Conservation (phyloP, 768 basidiomycete genomes). For the Erythrobasidium yunnanense region DNA sequence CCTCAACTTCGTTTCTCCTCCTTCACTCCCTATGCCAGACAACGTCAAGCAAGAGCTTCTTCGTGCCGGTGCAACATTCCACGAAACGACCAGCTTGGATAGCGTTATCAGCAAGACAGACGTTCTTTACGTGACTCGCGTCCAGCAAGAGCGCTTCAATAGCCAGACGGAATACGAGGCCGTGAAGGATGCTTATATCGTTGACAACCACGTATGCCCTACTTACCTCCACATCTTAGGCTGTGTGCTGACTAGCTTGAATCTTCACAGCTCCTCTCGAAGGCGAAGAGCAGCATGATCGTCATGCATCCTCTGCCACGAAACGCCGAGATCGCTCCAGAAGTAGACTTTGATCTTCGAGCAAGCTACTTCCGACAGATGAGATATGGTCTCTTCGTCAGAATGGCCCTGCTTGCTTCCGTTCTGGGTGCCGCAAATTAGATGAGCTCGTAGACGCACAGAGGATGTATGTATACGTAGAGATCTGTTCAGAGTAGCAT, state of each 20-base stretch:
- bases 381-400: conserved; percentile 91
- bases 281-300: conserved; percentile 93
- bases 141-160: conserved; percentile 88
- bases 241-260: neutral
- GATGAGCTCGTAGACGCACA: no score
- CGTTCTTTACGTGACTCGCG: conserved; percentile 88
- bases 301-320: conserved; percentile 99
- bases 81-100: conserved; percentile 75
- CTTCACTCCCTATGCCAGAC: conserved; percentile 76
- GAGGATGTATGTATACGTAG: no score
- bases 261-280: conserved; percentile 52
- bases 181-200: conserved; percentile 81
- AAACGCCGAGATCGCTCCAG: conserved; percentile 94
- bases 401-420: conserved; percentile 42
- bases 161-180: conserved; percentile 71
- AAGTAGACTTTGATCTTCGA: conserved; percentile 90
- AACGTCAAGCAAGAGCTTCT: conserved; percentile 70
- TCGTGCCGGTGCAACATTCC: conserved; percentile 67
- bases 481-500: no score
- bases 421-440: conserved; percentile 4
- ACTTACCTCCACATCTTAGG: neutral
- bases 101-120: conserved; percentile 86
- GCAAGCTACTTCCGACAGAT: conserved; percentile 98
- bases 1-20: conserved; percentile 89
- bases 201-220: conserved; percentile 61